Conservation (phyloP, 2,329 filamentous ascomycete genomes). For the Colletotrichum godetiae region DNA sequence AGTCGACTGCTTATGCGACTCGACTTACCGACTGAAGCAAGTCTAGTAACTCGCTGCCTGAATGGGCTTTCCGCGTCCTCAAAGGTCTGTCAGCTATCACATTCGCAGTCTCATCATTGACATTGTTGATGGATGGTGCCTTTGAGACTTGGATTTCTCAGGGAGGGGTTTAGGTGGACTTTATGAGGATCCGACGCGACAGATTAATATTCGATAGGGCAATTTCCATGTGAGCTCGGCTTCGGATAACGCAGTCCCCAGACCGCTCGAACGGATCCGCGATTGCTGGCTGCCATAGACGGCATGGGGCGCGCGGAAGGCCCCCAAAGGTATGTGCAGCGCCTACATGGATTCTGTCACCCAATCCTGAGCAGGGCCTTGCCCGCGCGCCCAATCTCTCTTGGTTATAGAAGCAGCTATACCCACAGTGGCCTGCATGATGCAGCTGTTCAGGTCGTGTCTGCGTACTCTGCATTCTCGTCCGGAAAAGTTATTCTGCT, state of each 20-base stretch:
- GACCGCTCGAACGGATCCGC: constrained; percentile 22
- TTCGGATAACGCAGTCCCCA: constrained; percentile 14
- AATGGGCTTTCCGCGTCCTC: background rate
- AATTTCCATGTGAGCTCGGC: constrained; percentile 15
- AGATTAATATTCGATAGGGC: constrained; percentile 16
- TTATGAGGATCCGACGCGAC: background rate
- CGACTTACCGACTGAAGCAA: constrained; percentile 18
- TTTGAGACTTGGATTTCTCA: background rate
- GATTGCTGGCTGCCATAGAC: constrained; percentile 3
- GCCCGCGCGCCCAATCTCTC: constrained; percentile 8
- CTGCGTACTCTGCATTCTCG: constrained; percentile 5
- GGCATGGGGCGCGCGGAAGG: constrained; percentile 16
- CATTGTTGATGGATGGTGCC: background rate
- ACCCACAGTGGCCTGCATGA: constrained; percentile 30
- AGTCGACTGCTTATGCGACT: constrained; percentile 16
- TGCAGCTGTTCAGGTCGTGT: constrained; percentile 24
- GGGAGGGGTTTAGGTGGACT: constrained; percentile 11
- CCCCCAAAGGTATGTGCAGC: background rate
- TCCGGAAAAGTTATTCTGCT: background rate
- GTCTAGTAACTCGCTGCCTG: constrained; percentile 8
- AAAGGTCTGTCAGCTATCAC: constrained; percentile 30
- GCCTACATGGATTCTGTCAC: constrained; percentile 9
- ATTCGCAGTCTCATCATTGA: background rate
- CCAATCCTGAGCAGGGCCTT: constrained; percentile 20
- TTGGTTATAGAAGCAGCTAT: constrained; percentile 15